phyloP scores from a whole-genome alignment of 345 rosid species.

The Hirschfeldia incana region DNA sequence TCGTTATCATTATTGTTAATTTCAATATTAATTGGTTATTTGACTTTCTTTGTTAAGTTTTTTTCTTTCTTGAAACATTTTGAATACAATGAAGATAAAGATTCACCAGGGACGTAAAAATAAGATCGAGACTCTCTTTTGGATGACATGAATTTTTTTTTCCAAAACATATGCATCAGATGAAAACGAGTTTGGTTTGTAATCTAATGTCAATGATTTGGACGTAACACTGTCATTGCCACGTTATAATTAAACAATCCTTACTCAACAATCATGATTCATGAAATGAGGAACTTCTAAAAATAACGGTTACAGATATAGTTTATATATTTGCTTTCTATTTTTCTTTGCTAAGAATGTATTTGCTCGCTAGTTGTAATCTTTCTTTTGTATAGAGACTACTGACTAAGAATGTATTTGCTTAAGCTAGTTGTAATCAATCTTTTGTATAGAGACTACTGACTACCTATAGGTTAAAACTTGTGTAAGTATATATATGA shows the following conservation, averaged over 20 bases:
- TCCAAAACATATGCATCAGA: neutral
- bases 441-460: neutral
- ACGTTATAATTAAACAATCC: neutral
- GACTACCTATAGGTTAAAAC: neutral
- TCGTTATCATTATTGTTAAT: constrained; percentile 22
- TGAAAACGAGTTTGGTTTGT: neutral
- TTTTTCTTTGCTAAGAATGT: too few species aligned
- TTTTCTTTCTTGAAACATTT: neutral
- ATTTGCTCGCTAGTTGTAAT: neutral
- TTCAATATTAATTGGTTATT: constrained; percentile 27
- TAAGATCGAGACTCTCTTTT: neutral
- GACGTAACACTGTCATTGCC: neutral
- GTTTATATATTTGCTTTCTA: too few species aligned
- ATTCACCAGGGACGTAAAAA: neutral
- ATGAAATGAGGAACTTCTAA: neutral
- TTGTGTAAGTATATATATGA: neutral
- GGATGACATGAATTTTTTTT: neutral
- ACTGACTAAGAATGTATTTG: too few species aligned
- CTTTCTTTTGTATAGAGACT: neutral
- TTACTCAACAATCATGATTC: neutral
- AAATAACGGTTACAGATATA: neutral
- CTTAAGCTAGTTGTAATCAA: neutral
- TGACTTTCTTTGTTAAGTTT: constrained; percentile 10
- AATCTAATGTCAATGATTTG: neutral
- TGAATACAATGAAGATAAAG: constrained; percentile 5